A percentile compares a stretch with the other conserved stretches of the same genome.
phyloP scores from a whole-genome alignment of 2,329 filamentous ascomycete species.

The Proliferodiscus dingleyae region DNA sequence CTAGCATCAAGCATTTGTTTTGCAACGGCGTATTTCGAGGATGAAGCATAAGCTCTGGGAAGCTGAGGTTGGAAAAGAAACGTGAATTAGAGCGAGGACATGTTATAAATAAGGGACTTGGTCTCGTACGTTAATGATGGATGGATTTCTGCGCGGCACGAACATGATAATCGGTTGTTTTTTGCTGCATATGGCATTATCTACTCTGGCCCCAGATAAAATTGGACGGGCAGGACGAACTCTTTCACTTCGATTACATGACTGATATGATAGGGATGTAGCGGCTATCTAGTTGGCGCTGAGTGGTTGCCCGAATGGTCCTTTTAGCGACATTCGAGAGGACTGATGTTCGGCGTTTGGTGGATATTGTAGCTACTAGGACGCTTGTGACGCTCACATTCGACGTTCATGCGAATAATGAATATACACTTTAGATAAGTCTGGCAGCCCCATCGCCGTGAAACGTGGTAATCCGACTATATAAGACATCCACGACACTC shows the following conservation, averaged over 20 bases:
- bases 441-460: not conserved
- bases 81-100: slow-evolving; percentile 13
- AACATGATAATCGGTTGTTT: slow-evolving; percentile 12
- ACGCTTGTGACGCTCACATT: slow-evolving; percentile 15
- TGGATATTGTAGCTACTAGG: not conserved
- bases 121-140: slow-evolving; percentile 24
- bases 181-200: slow-evolving; percentile 14
- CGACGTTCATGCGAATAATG: slow-evolving; percentile 22
- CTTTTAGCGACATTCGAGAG: not conserved
- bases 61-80: slow-evolving; percentile 21
- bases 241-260: slow-evolving; percentile 16
- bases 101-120: too few relatives aligned
- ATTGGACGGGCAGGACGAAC: slow-evolving; percentile 9
- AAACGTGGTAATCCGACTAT: not conserved
- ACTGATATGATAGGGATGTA: slow-evolving; percentile 12
- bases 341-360: not conserved
- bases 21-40: slow-evolving; percentile 8
- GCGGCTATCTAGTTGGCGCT: slow-evolving; percentile 3
- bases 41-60: slow-evolving; percentile 19
- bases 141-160: slow-evolving; percentile 11
- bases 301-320: not conserved
- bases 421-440: slow-evolving; percentile 12
- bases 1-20: slow-evolving; percentile 19
- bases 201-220: slow-evolving; percentile 10
- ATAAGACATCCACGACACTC: too few relatives aligned